Base-by-base conservation (phyloP, 2,329 filamentous ascomycete species). In the Colletotrichum truncatum region DNA sequence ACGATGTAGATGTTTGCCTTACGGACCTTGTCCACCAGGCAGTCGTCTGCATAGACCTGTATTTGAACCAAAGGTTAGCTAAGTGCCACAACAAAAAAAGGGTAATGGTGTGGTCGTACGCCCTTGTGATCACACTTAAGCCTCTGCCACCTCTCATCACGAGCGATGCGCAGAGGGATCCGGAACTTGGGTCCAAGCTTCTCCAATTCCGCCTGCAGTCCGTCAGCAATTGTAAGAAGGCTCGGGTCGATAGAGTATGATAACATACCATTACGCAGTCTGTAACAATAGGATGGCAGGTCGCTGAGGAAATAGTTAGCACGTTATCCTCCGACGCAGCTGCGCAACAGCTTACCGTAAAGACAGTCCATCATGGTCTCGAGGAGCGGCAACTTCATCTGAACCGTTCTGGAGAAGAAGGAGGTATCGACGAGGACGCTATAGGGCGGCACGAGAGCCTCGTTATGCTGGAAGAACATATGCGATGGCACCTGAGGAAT, bases 291-390 rank as follows among this genome's bases (percentile, higher is more conserved):
- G 94, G 93, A 21, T 90, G 93, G 76, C 93, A 96, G 73, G 97
- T 97, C 16, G 95, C 95, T 58, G 12, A n/a, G n/a, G 3, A 8
- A n/a, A 52, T 3, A 12, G n/a, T 52, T 32, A 52, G 48, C 23
- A 4, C 23, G 10, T 30, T 26, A 25, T 28, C 8, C 10, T 38
- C 48, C 18, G 25, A 23, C n/a, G 16, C n/a, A n/a, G n/a, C n/a
- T 4, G 11, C 32, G 26, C 3, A 16, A 23, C 18, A 10, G 3
- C 53, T 14, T 58, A 51, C 53, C 60, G 76, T 94, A 97, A 4
- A 99, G 85, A 57, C 93, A 92, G 77, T 98, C 94, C 93, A 98
- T 97, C 83, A 98, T 93, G 3, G 91, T 90, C 66, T 95, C 91
- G 18, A 97, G 85, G 11, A 98, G 82, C 32, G 94, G 93, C 18